These are phyloP conservation scores for Syzygium aqueum DNA, from an alignment of 345 rosid genomes.

Conservation along the genomic window DNA sequence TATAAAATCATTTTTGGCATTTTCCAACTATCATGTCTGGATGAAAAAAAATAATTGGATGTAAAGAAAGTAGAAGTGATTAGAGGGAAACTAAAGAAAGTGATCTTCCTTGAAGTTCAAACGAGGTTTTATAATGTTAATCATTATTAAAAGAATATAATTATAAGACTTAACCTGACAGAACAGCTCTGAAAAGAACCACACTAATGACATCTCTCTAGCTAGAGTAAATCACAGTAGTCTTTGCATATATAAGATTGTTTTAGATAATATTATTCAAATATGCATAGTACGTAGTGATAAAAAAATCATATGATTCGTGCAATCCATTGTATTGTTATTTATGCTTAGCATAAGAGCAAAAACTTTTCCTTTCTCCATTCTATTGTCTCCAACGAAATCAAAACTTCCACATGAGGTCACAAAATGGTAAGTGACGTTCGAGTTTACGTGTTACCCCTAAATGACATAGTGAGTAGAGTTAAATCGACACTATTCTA, in stretches of 20 bases:
- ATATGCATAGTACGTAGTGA: not conserved
- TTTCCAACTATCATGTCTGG: not conserved
- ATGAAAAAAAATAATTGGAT: not conserved
- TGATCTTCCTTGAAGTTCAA: not conserved
- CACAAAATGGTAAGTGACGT: not conserved
- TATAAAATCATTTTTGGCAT: not conserved
- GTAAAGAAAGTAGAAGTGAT: not conserved
- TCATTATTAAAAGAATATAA: not conserved
- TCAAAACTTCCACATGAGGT: not conserved
- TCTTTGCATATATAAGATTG: not conserved
- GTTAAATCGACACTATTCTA: not conserved
- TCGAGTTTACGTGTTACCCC: not conserved
- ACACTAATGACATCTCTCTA: not conserved
- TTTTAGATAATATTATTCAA: not conserved
- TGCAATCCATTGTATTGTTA: not conserved
- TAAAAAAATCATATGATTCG: accelerated
- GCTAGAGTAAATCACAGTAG: not conserved
- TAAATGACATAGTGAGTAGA: not conserved
- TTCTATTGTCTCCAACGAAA: not conserved
- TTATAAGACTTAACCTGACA: not conserved
- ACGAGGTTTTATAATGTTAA: not conserved
- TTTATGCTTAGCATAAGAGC: not conserved
- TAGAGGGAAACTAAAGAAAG: not conserved
- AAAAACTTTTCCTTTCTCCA: not conserved
- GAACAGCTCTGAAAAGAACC: not conserved